Base-by-base conservation (phyloP, 805 yeast genomes). In the Candida oleophila region DNA sequence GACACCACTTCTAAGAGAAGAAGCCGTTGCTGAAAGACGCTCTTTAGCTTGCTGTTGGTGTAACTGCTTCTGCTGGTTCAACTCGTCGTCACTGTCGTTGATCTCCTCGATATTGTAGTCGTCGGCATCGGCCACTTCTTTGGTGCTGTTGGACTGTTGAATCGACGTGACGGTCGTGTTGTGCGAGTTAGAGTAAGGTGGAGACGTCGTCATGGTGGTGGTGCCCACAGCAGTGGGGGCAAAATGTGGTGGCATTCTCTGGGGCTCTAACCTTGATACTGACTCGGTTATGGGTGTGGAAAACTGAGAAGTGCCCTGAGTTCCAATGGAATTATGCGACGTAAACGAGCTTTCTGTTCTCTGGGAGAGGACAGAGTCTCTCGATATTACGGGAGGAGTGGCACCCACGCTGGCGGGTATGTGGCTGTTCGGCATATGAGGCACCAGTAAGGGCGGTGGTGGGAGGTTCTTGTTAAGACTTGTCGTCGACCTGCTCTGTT, bases 31-130 rank as follows among this genome's bases (percentile, higher is more conserved):
- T 7, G 30, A 5, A 11, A 25, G 11, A 11, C 30, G 30, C 30
- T 25, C 30, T 25, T 11, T 25, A 7, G 11, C 11, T 11, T 7
- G 30, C 37, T 8, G 37, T 14, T 8, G 37, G 12, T 28, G 16
- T 9, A 21, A 9, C 14, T 15, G 19, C 8, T 39, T 36, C 34
- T 46, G 40, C 47, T 34, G 22, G 14, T 53, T 59, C 19, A 63
- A 50, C 52, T 69, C 73, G 41, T 69, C 74, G 49, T 71, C 76
- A 22, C 67, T 59, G 51, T 69, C 73, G 46, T 68, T 65, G 20
- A 68, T 60, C 50, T 72, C 77, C 54, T 71, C 77, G 42, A 72
- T 71, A 2, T 69, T 66, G 30, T 55, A 64, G 28, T 65, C 69
- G 46, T 59, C 39, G 14, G 4, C 8, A 5, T 36, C 39, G 18